Evolutionary conservation across 163 green algal species (phyloP).

Genomic region (Trebouxiophyceae sp.): DNA sequence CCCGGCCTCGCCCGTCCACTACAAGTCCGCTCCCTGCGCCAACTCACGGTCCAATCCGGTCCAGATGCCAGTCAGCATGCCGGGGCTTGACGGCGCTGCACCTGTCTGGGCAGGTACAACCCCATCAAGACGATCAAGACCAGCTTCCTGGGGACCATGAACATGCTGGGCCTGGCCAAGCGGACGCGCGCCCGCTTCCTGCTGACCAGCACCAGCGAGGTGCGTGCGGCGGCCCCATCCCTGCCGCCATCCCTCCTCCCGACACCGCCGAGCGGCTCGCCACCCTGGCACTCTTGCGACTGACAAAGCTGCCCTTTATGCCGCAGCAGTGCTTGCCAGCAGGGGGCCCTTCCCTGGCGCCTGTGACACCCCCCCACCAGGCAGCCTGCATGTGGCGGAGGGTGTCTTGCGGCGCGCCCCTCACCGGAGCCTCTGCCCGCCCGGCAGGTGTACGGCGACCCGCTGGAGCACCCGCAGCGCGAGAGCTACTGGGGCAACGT

Average conservation of each 20-base stretch:
- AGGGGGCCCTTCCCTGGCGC: background rate
- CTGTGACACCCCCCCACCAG: background rate
- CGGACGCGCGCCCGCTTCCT: slow-evolving; percentile 86
- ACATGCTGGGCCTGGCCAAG: slow-evolving; percentile 99
- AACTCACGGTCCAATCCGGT: background rate
- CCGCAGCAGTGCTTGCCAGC: no score
- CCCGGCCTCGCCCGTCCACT: slow-evolving; percentile 96
- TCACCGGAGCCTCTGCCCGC: background rate
- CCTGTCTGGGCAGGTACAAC: slow-evolving; percentile 93
- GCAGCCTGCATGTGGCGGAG: background rate
- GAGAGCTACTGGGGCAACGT: slow-evolving; percentile 99
- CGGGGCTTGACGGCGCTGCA: background rate
- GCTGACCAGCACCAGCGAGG: slow-evolving; percentile 85
- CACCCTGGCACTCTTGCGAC: no score
- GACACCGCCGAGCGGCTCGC: background rate
- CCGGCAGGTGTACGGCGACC: slow-evolving; percentile 91
- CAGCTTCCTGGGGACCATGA: slow-evolving; percentile 95
- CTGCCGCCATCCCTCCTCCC: background rate
- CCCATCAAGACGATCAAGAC: slow-evolving; percentile 99
- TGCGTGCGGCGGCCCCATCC: background rate
- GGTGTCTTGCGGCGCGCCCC: no score
- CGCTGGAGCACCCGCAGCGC: slow-evolving; percentile 94
- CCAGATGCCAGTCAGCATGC: background rate
- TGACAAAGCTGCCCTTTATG: no score
- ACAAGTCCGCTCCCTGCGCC: slow-evolving; percentile 75